Evolutionary conservation across 495 filamentous ascomycete species (phyloP).

Genomic region (Daldinia loculata): DNA sequence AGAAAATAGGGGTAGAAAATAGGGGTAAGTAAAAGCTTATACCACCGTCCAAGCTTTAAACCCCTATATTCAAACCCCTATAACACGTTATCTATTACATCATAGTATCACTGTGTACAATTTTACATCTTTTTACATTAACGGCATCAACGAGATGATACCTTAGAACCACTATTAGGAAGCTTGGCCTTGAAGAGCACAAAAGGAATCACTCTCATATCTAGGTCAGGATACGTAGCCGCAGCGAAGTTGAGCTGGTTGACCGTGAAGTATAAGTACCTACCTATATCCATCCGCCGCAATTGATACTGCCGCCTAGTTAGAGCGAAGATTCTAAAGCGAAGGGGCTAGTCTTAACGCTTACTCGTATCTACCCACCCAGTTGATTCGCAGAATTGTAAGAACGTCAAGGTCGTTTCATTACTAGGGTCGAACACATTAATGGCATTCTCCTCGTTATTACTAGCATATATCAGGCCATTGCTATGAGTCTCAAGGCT

Average conservation of each 20-base stretch:
- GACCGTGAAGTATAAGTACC: conserved; percentile 53
- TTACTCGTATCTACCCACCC: conserved; percentile 51
- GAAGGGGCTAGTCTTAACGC: background rate
- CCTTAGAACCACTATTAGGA: conserved; percentile 47
- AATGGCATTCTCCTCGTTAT: conserved; percentile 50
- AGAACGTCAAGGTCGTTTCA: conserved; percentile 47
- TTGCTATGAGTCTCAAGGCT: conserved; percentile 52
- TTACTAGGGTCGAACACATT: conserved; percentile 53
- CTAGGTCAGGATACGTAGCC: conserved; percentile 37
- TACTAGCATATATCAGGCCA: conserved; percentile 46
- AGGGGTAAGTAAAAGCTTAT: background rate
- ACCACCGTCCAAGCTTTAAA: background rate
- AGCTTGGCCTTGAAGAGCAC: conserved; percentile 49
- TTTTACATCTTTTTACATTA: background rate
- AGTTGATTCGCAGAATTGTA: conserved; percentile 52
- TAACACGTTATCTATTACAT: too few species aligned
- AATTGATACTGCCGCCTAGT: conserved; percentile 32
- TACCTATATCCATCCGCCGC: conserved; percentile 50
- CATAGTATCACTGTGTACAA: background rate
- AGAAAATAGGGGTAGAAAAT: background rate
- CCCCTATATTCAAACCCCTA: background rate
- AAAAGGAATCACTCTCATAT: conserved; percentile 48
- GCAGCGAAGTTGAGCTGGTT: conserved; percentile 49
- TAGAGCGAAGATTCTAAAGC: background rate
- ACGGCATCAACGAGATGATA: conserved; percentile 2